These are phyloP conservation scores for Hypericum perforatum DNA, from an alignment of 345 rosid species.

Conservation along the genomic window DNA sequence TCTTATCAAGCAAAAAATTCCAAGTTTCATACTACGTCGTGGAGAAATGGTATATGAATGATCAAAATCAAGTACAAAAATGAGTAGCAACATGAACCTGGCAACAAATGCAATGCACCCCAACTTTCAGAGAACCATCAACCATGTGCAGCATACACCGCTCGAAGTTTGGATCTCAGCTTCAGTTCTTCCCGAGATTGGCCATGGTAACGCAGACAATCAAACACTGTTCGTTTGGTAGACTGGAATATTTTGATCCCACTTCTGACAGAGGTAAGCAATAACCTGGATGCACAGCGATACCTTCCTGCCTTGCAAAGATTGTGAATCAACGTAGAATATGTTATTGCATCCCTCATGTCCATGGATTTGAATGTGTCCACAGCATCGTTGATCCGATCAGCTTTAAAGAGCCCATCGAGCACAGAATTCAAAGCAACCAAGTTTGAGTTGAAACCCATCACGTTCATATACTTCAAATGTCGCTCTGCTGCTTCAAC, in stretches of 20 bases:
- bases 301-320: conserved; percentile 63
- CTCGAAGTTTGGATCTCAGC: conserved; percentile 42
- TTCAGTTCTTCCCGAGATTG: conserved; percentile 39
- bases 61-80: too few relatives aligned
- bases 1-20: too few relatives aligned
- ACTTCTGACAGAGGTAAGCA: conserved; percentile 48
- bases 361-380: conserved; percentile 52
- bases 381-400: conserved; percentile 45
- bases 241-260: conserved; percentile 56
- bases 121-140: too few relatives aligned
- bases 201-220: conserved; percentile 54
- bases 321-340: conserved; percentile 62
- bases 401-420: conserved; percentile 63
- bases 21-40: too few relatives aligned
- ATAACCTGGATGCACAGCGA: conserved; percentile 53
- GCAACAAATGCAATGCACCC: too few relatives aligned
- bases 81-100: too few relatives aligned
- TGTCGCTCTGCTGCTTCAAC: conserved; percentile 42
- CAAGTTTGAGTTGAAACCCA: conserved; percentile 36
- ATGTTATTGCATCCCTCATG: conserved; percentile 63
- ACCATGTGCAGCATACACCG: too few relatives aligned
- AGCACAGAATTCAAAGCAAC: conserved; percentile 58
- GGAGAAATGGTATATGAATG: too few relatives aligned
- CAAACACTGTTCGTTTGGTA: conserved; percentile 53
- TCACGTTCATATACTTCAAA: conserved; percentile 36